These are phyloP conservation scores for Melastoma malabathricum DNA, from an alignment of 345 rosid species.

Conservation along the genomic window DNA sequence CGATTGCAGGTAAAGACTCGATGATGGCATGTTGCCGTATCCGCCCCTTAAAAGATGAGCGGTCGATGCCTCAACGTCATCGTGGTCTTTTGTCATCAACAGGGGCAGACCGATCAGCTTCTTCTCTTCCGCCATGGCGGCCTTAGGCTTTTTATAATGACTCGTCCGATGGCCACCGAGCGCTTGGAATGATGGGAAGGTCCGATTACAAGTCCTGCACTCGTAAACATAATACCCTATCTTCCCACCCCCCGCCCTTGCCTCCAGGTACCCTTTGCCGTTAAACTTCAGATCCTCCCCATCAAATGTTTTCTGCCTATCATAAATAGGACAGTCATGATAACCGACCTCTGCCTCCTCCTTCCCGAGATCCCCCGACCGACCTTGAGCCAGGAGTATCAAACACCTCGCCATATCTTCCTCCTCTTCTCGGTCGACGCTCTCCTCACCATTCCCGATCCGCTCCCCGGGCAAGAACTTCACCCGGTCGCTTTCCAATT, in stretches of 20 bases:
- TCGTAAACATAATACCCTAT: slow-evolving; percentile 21
- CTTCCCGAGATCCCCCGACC: background rate
- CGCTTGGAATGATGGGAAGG: slow-evolving; percentile 36
- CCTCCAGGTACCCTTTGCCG: slow-evolving; percentile 3
- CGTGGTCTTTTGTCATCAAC: background rate
- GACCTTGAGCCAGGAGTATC: slow-evolving; percentile 24
- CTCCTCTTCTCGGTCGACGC: slow-evolving; percentile 14
- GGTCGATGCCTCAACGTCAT: background rate
- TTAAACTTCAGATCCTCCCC: slow-evolving; percentile 2
- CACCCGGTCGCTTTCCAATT: background rate
- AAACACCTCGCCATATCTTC: slow-evolving; percentile 35
- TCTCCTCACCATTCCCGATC: too few relatives aligned
- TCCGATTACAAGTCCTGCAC: slow-evolving; percentile 29
- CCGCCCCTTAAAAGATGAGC: background rate
- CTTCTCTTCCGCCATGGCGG: slow-evolving; percentile 5
- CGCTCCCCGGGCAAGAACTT: background rate
- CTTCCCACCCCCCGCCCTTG: slow-evolving; percentile 1
- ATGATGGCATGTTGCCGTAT: too few relatives aligned
- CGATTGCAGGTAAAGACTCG: too few relatives aligned
- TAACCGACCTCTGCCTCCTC: background rate
- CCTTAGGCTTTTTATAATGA: slow-evolving; percentile 26
- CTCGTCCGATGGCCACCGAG: slow-evolving; percentile 37
- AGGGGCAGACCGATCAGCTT: slow-evolving; percentile 1
- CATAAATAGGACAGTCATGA: background rate
- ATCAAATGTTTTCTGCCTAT: background rate